A percentile compares a stretch with the other conserved stretches of the same genome.
Evolutionary conservation across 257 asterid species (phyloP).

Genomic region (Fraxinus anomala): DNA sequence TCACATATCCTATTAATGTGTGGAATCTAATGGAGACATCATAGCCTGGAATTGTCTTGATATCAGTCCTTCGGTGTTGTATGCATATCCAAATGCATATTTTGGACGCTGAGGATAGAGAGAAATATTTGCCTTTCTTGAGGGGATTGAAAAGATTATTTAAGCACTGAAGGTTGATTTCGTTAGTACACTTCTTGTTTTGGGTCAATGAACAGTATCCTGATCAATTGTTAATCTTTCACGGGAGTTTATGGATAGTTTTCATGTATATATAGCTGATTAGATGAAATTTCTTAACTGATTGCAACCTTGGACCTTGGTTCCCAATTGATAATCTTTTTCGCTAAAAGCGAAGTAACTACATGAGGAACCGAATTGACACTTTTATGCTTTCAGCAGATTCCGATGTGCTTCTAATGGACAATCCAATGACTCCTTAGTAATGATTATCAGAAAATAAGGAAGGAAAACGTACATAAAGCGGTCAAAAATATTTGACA

Average conservation of each 20-base stretch:
- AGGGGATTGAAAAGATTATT: neutral
- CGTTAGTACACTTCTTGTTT: neutral
- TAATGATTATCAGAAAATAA: no score
- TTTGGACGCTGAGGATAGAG: neutral
- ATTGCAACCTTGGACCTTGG: neutral
- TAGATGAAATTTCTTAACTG: neutral
- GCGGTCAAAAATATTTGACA: neutral
- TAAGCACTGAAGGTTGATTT: neutral
- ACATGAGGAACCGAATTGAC: neutral
- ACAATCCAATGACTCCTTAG: neutral
- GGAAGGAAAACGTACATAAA: neutral
- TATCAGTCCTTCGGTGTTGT: neutral
- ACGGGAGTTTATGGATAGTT: neutral
- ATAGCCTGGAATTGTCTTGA: neutral
- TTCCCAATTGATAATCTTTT: neutral
- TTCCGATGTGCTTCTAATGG: neutral
- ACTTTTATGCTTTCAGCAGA: neutral
- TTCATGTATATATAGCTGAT: no score
- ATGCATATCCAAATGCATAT: neutral
- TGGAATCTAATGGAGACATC: neutral
- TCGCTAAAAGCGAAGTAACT: neutral
- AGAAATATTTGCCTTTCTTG: neutral
- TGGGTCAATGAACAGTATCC: neutral
- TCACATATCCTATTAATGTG: neutral
- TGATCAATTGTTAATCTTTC: neutral